These are phyloP conservation scores for Hypoxylon sp. DNA, from an alignment of 2,329 filamentous ascomycete genomes.

Conservation along the genomic window DNA sequence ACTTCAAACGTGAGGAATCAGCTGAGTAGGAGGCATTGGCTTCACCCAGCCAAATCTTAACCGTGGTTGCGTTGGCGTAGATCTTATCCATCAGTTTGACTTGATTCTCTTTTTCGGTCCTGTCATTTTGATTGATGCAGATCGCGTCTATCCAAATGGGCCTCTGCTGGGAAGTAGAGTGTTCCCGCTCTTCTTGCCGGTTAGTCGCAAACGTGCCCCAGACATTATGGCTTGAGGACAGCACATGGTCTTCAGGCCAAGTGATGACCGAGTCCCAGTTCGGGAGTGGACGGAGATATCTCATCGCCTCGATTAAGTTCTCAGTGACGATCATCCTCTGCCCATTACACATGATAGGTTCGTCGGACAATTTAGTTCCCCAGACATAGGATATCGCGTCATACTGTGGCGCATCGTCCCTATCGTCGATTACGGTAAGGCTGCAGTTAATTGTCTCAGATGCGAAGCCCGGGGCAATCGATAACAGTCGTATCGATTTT, in stretches of 20 bases:
- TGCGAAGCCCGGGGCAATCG: constrained; percentile 34
- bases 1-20: background rate
- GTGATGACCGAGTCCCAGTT: constrained; percentile 41
- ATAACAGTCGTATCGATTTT: constrained; percentile 42
- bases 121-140: constrained; percentile 40
- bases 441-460: constrained; percentile 45
- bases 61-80: constrained; percentile 29
- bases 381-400: constrained; percentile 46
- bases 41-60: constrained; percentile 40
- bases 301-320: constrained; percentile 43
- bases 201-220: constrained; percentile 41
- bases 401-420: constrained; percentile 36
- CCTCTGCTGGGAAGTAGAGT: constrained; percentile 26
- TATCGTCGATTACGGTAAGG: constrained; percentile 25
- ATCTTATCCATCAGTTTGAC: constrained; percentile 37
- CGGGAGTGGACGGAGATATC: constrained; percentile 39
- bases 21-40: constrained; percentile 8
- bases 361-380: constrained; percentile 36
- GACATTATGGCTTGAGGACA: constrained; percentile 40
- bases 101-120: constrained; percentile 34
- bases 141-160: constrained; percentile 42
- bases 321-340: constrained; percentile 38
- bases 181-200: constrained; percentile 37
- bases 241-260: constrained; percentile 34
- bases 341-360: constrained; percentile 44